Evolutionary conservation across 805 yeast genomes (phyloP).

Genomic region (Wickerhamomyces silvicola): DNA sequence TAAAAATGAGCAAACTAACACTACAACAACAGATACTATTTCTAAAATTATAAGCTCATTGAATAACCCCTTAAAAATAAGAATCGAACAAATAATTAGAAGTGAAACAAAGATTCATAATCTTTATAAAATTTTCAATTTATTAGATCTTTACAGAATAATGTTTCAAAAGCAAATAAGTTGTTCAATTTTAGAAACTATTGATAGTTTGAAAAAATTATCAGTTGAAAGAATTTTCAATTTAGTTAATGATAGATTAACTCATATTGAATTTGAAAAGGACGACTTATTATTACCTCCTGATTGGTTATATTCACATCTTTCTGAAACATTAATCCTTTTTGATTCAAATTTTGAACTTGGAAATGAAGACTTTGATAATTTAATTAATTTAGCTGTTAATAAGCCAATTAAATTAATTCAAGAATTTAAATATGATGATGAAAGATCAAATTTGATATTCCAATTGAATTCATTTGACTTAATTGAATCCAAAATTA

Average conservation of each 20-base stretch:
- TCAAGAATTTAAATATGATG: conserved; percentile 20
- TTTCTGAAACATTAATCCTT: conserved; percentile 52
- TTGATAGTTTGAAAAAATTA: conserved; percentile 28
- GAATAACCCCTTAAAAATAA: conserved; percentile 52
- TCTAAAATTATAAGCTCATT: conserved; percentile 47
- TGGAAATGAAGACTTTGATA: conserved; percentile 29
- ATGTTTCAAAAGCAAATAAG: conserved; percentile 44
- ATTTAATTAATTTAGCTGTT: conserved; percentile 36
- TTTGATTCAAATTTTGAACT: conserved; percentile 33
- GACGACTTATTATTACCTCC: conserved; percentile 68
- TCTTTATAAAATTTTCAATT: conserved; percentile 52
- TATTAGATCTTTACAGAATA: conserved; percentile 60
- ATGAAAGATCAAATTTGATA: conserved; percentile 27
- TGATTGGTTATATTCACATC: conserved; percentile 70
- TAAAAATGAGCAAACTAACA: conserved; percentile 5
- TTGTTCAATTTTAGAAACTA: conserved; percentile 18
- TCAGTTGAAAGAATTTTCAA: conserved; percentile 34
- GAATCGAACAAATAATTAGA: conserved; percentile 62
- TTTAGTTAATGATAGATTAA: conserved; percentile 31
- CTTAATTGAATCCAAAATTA: conserved; percentile 45
- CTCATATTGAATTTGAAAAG: conserved; percentile 12
- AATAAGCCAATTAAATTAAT: conserved; percentile 30
- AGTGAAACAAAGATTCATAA: conserved; percentile 53
- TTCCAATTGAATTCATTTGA: conserved; percentile 57
- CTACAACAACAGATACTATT: conserved; percentile 25